Evolutionary conservation across 208 protist genomes (phyloP).

Genomic region (Leishmania aethiopica): DNA sequence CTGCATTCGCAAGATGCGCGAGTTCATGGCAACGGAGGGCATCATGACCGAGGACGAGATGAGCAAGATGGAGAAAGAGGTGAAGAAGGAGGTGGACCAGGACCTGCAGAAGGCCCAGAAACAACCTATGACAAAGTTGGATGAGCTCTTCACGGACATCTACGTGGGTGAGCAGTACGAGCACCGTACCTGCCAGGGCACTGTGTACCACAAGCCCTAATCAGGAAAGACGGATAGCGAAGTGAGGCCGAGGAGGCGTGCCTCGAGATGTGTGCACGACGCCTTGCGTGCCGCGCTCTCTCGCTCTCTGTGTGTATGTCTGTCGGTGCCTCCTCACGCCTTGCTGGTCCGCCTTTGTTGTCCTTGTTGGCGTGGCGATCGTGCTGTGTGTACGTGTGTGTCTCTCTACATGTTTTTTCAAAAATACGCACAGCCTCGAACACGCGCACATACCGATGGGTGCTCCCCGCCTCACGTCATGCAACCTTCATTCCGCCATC

Average conservation of each 20-base stretch:
- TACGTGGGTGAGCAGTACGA: conserved; percentile 85
- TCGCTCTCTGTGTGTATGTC: neutral
- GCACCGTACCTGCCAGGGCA: conserved; percentile 83
- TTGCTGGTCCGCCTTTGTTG: neutral
- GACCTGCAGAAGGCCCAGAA: conserved; percentile 91
- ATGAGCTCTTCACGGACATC: conserved; percentile 93
- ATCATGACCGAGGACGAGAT: conserved; percentile 96
- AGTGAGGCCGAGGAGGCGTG: neutral
- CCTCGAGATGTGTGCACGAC: neutral
- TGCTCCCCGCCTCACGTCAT: neutral
- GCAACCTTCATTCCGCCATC: neutral
- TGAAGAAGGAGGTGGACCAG: conserved; percentile 93
- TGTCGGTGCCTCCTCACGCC: neutral
- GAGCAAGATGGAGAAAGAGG: conserved; percentile 88
- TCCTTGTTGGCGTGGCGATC: neutral
- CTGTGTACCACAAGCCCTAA: conserved; percentile 69
- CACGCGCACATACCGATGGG: neutral
- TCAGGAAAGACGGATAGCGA: neutral
- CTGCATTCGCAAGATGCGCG: conserved; percentile 89
- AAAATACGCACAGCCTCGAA: neutral
- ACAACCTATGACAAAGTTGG: conserved; percentile 50
- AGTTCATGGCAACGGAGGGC: conserved; percentile 78
- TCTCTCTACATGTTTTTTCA: neutral
- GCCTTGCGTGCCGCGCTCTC: neutral
- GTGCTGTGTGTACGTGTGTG: neutral